These are phyloP conservation scores for Nakazawaea pomicola DNA, from an alignment of 805 yeast genomes.

Conservation along the genomic window DNA sequence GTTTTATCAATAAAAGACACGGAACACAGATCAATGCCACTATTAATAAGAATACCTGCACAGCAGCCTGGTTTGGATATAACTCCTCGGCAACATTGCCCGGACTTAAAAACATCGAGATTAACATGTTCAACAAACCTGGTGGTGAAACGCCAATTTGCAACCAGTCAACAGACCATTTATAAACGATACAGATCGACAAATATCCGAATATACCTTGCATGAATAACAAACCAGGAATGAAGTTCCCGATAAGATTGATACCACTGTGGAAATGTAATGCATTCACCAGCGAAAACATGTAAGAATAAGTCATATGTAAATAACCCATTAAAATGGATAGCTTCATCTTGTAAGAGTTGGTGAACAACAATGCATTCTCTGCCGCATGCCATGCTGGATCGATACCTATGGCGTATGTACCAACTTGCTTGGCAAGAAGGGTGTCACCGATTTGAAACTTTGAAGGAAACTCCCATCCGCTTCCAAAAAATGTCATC, in stretches of 20 bases:
- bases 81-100: constrained; percentile 63
- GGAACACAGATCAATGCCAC: constrained; percentile 69
- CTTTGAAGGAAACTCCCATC: constrained; percentile 61
- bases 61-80: constrained; percentile 58
- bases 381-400: constrained; percentile 81
- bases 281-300: constrained; percentile 63
- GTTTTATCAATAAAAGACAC: constrained; percentile 65
- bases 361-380: constrained; percentile 61
- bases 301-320: constrained; percentile 69
- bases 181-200: constrained; percentile 60
- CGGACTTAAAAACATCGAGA: constrained; percentile 71
- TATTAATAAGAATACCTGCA: constrained; percentile 53
- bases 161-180: constrained; percentile 73
- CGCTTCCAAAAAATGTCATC: constrained; percentile 60
- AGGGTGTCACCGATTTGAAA: constrained; percentile 47
- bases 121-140: constrained; percentile 67
- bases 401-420: constrained; percentile 62
- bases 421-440: constrained; percentile 42
- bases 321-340: constrained; percentile 71
- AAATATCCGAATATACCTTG: constrained; percentile 73
- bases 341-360: constrained; percentile 73
- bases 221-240: constrained; percentile 73
- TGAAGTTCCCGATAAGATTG: constrained; percentile 67
- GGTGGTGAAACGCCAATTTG: constrained; percentile 62
- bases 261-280: constrained; percentile 51